These are phyloP conservation scores for Trichoderma polysporum DNA, from an alignment of 2,329 filamentous ascomycete genomes.

Conservation along the genomic window DNA sequence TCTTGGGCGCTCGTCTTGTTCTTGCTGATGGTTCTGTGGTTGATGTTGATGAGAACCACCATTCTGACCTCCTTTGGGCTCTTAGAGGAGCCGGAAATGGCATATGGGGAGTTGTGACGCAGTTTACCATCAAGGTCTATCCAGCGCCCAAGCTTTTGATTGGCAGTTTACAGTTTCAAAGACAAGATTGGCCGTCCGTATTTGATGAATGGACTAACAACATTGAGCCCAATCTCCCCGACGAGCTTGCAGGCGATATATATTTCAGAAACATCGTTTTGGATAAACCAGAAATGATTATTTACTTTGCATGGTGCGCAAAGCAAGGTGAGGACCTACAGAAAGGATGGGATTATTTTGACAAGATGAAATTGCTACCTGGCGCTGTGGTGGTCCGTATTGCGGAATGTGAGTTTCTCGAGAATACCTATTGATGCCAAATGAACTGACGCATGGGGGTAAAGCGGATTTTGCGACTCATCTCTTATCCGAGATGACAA, in stretches of 20 bases:
- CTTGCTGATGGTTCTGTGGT: neutral
- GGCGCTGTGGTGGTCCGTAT: neutral
- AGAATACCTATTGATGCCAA: too few species aligned
- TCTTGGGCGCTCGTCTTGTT: neutral
- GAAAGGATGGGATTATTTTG: neutral
- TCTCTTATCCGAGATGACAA: neutral
- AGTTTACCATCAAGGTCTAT: conserved; percentile 31
- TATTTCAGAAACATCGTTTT: neutral
- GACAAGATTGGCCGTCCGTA: neutral
- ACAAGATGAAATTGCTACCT: neutral
- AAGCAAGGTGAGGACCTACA: neutral
- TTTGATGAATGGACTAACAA: neutral
- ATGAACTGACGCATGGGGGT: neutral
- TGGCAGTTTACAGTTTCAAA: neutral
- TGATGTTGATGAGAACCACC: neutral
- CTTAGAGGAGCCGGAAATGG: conserved; percentile 31
- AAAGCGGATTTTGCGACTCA: neutral
- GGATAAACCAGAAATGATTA: neutral
- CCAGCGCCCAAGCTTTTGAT: conserved; percentile 3
- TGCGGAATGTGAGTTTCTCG: neutral
- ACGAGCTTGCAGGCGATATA: conserved; percentile 2
- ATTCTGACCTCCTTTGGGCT: conserved; percentile 30
- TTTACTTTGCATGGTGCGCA: conserved; percentile 3
- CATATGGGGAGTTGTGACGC: conserved; percentile 30
- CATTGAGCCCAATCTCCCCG: neutral